Percentiles rank a stretch among this genome's conserved stretches.
Evolutionary conservation across 805 yeast species (phyloP).

Genomic region (Candida corydali): DNA sequence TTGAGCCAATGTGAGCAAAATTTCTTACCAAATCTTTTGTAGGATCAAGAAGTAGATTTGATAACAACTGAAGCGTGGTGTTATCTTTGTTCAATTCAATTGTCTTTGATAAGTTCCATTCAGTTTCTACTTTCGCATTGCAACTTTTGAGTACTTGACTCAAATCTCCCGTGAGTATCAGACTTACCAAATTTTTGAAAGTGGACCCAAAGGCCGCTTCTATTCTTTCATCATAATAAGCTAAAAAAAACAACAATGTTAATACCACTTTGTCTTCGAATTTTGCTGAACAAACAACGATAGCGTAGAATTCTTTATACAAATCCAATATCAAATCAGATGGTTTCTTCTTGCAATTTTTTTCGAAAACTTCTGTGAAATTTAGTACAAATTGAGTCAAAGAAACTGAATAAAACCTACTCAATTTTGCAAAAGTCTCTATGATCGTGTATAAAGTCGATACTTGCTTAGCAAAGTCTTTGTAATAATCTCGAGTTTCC

Average conservation of each 20-base stretch:
- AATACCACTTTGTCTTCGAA: constrained; percentile 43
- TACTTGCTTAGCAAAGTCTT: constrained; percentile 53
- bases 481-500: constrained; percentile 41
- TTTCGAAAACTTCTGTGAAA: constrained; percentile 14
- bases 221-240: constrained; percentile 20
- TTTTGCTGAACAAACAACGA: constrained; percentile 44
- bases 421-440: constrained; percentile 20
- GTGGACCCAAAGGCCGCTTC: constrained; percentile 19
- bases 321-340: constrained; percentile 31
- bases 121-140: constrained; percentile 7
- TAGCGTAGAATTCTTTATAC: constrained; percentile 44
- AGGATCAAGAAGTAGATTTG: constrained; percentile 10
- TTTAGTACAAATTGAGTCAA: constrained; percentile 28
- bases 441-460: constrained; percentile 48
- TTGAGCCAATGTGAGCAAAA: constrained; percentile 4
- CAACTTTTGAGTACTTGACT: constrained; percentile 5
- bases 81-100: constrained; percentile 14
- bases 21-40: constrained; percentile 3
- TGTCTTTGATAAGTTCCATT: constrained; percentile 8
- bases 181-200: constrained; percentile 10
- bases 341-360: constrained; percentile 15
- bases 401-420: constrained; percentile 54
- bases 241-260: constrained; percentile 33
- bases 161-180: not conserved
- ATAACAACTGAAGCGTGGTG: constrained; percentile 14